These are phyloP conservation scores for Fistulifera pelliculosa DNA, from an alignment of 108 stramenopile genomes.

Conservation along the genomic window DNA sequence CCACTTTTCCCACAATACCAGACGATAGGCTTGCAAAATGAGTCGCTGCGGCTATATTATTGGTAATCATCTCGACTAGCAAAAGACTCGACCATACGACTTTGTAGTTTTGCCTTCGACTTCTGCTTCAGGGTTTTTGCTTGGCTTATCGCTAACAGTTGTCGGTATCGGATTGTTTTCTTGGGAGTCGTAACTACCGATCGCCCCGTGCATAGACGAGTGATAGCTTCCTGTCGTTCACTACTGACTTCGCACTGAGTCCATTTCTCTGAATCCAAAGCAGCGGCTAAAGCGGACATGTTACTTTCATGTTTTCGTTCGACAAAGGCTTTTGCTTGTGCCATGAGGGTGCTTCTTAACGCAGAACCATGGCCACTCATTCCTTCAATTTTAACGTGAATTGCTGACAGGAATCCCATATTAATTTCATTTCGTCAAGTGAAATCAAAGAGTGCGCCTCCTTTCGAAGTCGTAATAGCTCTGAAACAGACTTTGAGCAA, in stretches of 20 bases:
- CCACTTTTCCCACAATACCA: conserved; percentile 78
- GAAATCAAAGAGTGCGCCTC: conserved; percentile 75
- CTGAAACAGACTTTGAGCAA: conserved; percentile 71
- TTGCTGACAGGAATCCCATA: conserved; percentile 74
- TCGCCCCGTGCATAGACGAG: conserved; percentile 71
- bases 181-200: conserved; percentile 27
- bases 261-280: conserved; percentile 93
- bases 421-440: conserved; percentile 71
- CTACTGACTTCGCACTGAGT: conserved; percentile 77
- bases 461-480: conserved; percentile 72
- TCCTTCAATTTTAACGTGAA: conserved; percentile 72
- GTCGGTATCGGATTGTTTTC: too few species aligned
- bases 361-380: conserved; percentile 60
- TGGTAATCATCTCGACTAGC: conserved; percentile 85
- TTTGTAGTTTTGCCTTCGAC: conserved; percentile 82
- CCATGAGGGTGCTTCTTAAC: conserved; percentile 80
- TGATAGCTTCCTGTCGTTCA: conserved; percentile 67
- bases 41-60: conserved; percentile 72
- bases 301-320: conserved; percentile 86
- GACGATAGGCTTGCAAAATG: conserved; percentile 80
- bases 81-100: conserved; percentile 93
- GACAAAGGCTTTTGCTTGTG: conserved; percentile 89
- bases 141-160: conserved; percentile 5
- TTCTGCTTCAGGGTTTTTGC: conserved; percentile 58
- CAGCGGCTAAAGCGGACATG: conserved; percentile 76